phyloP scores from a whole-genome alignment of 768 basidiomycete species.

The Hericium erinaceus region DNA sequence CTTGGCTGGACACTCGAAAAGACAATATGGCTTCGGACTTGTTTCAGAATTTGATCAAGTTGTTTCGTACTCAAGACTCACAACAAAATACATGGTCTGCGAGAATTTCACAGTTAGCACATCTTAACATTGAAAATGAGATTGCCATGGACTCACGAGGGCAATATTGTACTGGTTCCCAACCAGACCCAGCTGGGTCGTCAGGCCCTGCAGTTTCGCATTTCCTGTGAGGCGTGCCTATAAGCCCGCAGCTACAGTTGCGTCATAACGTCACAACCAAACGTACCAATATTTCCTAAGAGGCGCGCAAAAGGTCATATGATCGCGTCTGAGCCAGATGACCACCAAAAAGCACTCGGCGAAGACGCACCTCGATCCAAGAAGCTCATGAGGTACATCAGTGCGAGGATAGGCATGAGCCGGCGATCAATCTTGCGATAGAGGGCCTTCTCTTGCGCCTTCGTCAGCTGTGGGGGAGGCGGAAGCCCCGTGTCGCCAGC shows the following conservation, averaged over 20 bases:
- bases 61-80: conserved; percentile 22
- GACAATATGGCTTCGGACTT: conserved; percentile 39
- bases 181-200: conserved; percentile 42
- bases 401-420: conserved; percentile 21
- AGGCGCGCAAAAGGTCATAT: not conserved
- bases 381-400: conserved; percentile 25
- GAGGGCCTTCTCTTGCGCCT: conserved; percentile 35
- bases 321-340: not conserved
- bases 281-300: conserved; percentile 48
- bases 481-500: conserved; percentile 5
- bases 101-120: not conserved
- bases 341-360: conserved; percentile 6
- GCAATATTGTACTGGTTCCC: conserved; percentile 60
- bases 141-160: conserved; percentile 30
- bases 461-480: conserved; percentile 23
- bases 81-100: conserved; percentile 66
- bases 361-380: conserved; percentile 19
- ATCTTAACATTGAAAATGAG: not conserved
- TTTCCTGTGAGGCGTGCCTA: conserved; percentile 34
- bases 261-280: too few relatives aligned
- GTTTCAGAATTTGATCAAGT: not conserved
- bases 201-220: conserved; percentile 56
- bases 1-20: conserved; percentile 68
- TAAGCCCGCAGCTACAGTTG: not conserved
- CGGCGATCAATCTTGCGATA: conserved; percentile 24